Conservation (phyloP, 176 grass and related monocot genomes). For the Aegilops umbellulata region DNA sequence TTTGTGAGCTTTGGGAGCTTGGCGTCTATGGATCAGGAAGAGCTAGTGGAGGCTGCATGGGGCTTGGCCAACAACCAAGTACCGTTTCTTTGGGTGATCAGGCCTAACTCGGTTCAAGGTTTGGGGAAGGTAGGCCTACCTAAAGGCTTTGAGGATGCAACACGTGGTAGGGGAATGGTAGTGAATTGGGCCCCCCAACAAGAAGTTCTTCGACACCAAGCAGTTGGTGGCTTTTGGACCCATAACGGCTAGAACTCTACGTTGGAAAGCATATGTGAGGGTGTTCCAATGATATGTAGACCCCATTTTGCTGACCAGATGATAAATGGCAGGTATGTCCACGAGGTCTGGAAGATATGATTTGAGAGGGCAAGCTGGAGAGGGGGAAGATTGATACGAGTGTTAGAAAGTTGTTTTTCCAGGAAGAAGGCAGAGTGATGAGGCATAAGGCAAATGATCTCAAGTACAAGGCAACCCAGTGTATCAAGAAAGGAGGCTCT, state of each 20-base stretch:
- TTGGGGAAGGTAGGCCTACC: not conserved
- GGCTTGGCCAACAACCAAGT: slow-evolving; percentile 13
- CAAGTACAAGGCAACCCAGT: not conserved
- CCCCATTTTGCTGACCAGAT: slow-evolving; percentile 35
- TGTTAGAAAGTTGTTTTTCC: not conserved
- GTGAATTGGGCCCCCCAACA: slow-evolving; percentile 35
- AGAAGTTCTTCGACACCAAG: slow-evolving; percentile 5
- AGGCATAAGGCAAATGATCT: not conserved
- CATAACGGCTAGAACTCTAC: slow-evolving; percentile 47
- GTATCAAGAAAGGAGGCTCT: not conserved
- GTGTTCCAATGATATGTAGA: slow-evolving; percentile 38
- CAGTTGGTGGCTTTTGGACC: slow-evolving; percentile 43
- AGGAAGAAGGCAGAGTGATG: slow-evolving; percentile 5
- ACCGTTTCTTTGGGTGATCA: slow-evolving; percentile 36
- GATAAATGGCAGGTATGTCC: slow-evolving; percentile 34
- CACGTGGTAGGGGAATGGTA: slow-evolving; percentile 7
- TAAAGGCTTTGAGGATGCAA: not conserved
- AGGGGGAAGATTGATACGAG: not conserved
- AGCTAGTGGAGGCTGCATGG: slow-evolving; percentile 31
- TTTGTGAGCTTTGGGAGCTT: slow-evolving; percentile 46
- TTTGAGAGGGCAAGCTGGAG: slow-evolving; percentile 20
- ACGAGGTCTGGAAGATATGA: slow-evolving; percentile 22
- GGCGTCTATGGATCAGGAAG: not conserved
- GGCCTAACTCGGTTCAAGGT: not conserved
- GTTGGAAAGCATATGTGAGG: slow-evolving; percentile 31